phyloP scores from a whole-genome alignment of 2,329 filamentous ascomycete species.

The Colletotrichum eremochloae region DNA sequence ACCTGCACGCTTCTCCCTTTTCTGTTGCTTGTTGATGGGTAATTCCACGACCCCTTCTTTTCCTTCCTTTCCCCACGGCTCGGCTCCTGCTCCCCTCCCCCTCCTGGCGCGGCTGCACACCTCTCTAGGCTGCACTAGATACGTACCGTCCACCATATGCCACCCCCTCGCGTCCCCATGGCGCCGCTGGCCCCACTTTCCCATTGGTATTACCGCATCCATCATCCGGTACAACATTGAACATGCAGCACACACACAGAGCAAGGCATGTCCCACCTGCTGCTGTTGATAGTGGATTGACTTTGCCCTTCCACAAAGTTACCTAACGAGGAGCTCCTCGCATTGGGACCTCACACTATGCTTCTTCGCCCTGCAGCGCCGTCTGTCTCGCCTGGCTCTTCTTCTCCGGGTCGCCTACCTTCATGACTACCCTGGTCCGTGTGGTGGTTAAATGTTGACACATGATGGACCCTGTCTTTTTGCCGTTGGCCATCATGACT shows the following conservation, averaged over 20 bases:
- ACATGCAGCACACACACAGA: not conserved
- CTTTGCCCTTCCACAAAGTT: constrained; percentile 18
- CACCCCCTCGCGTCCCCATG: constrained; percentile 29
- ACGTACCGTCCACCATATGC: constrained; percentile 28
- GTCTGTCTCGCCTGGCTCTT: constrained; percentile 12
- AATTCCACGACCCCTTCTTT: constrained; percentile 42
- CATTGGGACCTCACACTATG: constrained; percentile 19
- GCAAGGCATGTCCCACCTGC: constrained; percentile 4
- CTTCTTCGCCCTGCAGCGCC: constrained; percentile 22
- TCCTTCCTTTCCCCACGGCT: constrained; percentile 40
- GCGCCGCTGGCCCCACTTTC: constrained; percentile 27
- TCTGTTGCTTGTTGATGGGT: constrained; percentile 24
- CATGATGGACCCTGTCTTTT: constrained; percentile 33
- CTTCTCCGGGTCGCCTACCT: not conserved
- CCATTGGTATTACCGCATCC: constrained; percentile 37
- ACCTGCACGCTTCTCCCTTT: constrained; percentile 30
- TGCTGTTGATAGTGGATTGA: constrained; percentile 6
- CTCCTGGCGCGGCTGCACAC: constrained; percentile 26
- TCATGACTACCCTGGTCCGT: constrained; percentile 14
- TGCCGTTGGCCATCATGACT: constrained; percentile 12
- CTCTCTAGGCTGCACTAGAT: constrained; percentile 18
- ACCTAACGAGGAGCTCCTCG: constrained; percentile 22
- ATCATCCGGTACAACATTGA: constrained; percentile 26
- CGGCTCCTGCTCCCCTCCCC: constrained; percentile 31
- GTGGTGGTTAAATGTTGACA: constrained; percentile 28